Evolutionary conservation across 495 filamentous ascomycete species (phyloP), one percentile per base, ranked within the genome.

Genomic region (Niebla homalea): DNA sequence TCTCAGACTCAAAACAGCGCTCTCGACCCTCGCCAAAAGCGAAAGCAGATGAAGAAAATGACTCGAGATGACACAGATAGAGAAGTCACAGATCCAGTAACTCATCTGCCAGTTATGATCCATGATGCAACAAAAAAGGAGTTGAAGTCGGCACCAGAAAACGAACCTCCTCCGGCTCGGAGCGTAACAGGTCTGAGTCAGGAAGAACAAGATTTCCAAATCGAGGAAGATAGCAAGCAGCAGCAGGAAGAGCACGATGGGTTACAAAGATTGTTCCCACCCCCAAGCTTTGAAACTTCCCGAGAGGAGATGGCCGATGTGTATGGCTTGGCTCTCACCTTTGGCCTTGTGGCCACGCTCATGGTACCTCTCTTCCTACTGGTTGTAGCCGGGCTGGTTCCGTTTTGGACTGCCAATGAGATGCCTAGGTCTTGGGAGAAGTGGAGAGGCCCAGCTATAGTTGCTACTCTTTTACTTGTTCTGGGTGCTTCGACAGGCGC

Each of bases 71-170:
- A 74, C 36, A 70, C 69, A 26, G 74, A 75, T 15, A 69, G 80
- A 14, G 67, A 80, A 57, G 81, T 85, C n/a, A 85, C 79, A 5
- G 81, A 85, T 62, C 81, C 81, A 0, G 75, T 85, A 14, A 85
- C 81, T 0, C 81, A 85, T 60, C 63, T 85, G 1, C 79, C 79
- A 5, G 67, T 84, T 19, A 62, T 60, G 18, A 77, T 84, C 36
- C 79, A 83, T 57, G 81, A 84, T 55, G 76, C 75, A 52, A 84
- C 80, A 0, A 62, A 68, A 32, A 70, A 75, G 40, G 76, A 81
- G 46, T 62, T 85, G 23, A 66, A 73, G 26, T 64, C 64, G 4
- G 69, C 69, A 1, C 73, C 75, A 18, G 69, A 77, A 55, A 82
- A 82, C 51, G 65, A 72, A 14, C 65, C 73, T 1, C 63, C 70